Conservation (phyloP, 2,329 filamentous ascomycete genomes). For the Pseudocercospora macadamiae region DNA sequence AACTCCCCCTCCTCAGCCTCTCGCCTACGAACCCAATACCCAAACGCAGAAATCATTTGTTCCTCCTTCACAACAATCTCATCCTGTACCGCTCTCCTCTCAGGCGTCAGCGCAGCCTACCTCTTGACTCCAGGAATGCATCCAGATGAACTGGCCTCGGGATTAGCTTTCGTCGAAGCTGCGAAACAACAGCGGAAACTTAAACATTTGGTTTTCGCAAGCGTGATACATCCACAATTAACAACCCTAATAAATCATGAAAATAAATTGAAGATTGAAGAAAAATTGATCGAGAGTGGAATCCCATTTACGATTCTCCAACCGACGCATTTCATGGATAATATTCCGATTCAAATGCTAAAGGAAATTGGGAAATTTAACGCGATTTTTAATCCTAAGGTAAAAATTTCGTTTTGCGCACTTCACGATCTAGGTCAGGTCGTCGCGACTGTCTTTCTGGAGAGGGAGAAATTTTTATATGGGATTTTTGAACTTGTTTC, state of each 20-base stretch:
- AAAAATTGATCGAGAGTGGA: constrained; percentile 40
- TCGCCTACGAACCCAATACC: constrained; percentile 36
- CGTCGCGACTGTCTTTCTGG: constrained; percentile 27
- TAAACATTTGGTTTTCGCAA: constrained; percentile 42
- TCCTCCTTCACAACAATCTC: constrained; percentile 34
- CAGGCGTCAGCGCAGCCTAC: constrained; percentile 36
- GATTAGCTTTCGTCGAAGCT: constrained; percentile 43
- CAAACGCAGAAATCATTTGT: constrained; percentile 39
- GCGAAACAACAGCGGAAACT: constrained; percentile 19
- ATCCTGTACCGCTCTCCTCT: constrained; percentile 33
- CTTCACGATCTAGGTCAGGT: constrained; percentile 35
- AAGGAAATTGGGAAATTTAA: constrained; percentile 23
- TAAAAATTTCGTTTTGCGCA: constrained; percentile 34
- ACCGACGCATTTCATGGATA: constrained; percentile 42
- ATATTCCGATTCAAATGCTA: constrained; percentile 26
- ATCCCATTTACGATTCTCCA: constrained; percentile 43
- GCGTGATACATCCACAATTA: constrained; percentile 39
- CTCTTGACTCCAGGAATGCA: constrained; percentile 43
- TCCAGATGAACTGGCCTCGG: constrained; percentile 40
- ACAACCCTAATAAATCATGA: constrained; percentile 44
- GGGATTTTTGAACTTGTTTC: constrained; percentile 35
- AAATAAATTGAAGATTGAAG: constrained; percentile 41
- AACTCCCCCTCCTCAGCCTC: constrained; percentile 34
- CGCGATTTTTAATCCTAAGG: constrained; percentile 28
- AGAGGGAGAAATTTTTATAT: constrained; percentile 35